These are phyloP conservation scores for Gigaspora rosea DNA, from an alignment of 192 early-diverging fungal genomes.

Conservation along the genomic window DNA sequence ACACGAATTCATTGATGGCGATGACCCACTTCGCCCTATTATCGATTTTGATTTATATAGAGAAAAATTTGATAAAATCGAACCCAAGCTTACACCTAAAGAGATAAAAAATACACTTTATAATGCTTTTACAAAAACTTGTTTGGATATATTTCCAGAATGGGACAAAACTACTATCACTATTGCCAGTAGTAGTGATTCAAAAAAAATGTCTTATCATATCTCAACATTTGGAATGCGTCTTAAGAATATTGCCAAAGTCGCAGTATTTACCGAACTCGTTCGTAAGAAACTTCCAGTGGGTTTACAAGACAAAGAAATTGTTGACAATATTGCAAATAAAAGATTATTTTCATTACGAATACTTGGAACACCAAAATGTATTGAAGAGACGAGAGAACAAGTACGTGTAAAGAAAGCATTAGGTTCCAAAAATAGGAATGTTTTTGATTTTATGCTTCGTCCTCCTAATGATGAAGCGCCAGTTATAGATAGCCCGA, in stretches of 20 bases:
- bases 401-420: slow-evolving; percentile 13
- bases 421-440: neutral
- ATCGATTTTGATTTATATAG: slow-evolving; percentile 9
- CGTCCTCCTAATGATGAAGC: slow-evolving; percentile 5
- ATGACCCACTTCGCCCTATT: too few species aligned
- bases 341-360: slow-evolving; percentile 2
- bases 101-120: neutral
- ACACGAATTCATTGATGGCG: too few species aligned
- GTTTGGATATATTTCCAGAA: neutral
- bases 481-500: slow-evolving; percentile 22
- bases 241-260: slow-evolving; percentile 12
- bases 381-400: neutral
- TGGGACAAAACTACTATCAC: neutral
- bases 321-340: neutral
- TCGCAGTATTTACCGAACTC: neutral
- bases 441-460: slow-evolving; percentile 15
- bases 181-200: slow-evolving; percentile 4
- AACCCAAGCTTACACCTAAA: slow-evolving; percentile 18
- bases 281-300: slow-evolving; percentile 2
- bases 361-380: slow-evolving; percentile 9
- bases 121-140: neutral
- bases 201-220: neutral
- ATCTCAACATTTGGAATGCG: neutral
- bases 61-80: neutral
- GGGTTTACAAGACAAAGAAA: neutral